These are phyloP conservation scores for Hypoxylon lienhwacheense DNA, from an alignment of 495 filamentous ascomycete genomes.

Conservation along the genomic window DNA sequence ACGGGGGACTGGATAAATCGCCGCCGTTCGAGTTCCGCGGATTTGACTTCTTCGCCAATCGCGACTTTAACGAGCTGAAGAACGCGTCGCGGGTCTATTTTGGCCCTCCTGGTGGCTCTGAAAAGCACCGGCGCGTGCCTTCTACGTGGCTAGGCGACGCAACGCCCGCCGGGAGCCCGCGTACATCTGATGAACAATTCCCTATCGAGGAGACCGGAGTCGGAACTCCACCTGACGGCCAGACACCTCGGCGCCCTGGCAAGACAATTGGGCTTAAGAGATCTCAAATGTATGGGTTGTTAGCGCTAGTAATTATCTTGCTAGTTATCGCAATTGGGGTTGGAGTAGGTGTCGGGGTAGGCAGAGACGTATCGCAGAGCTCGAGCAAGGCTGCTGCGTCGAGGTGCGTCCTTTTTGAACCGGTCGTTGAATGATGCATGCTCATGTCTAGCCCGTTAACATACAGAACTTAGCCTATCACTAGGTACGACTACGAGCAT, in stretches of 20 bases:
- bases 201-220: background rate
- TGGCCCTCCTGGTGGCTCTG: constrained; percentile 10
- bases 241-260: background rate
- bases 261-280: constrained; percentile 34
- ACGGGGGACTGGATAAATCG: constrained; percentile 8
- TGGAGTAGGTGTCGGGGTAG: constrained; percentile 43
- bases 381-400: constrained; percentile 4
- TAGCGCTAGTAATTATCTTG: constrained; percentile 36
- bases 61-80: constrained; percentile 35
- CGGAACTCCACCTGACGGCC: background rate
- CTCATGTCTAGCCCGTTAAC: too few relatives aligned
- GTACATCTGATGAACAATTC: constrained; percentile 14
- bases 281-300: constrained; percentile 36
- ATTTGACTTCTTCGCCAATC: constrained; percentile 38
- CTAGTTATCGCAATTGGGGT: constrained; percentile 44
- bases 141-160: constrained; percentile 38
- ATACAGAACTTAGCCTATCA: constrained; percentile 6
- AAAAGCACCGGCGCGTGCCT: constrained; percentile 29
- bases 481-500: constrained; percentile 6
- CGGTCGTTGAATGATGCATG: too few relatives aligned
- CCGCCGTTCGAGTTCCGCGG: constrained; percentile 35
- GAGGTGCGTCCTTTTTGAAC: too few relatives aligned
- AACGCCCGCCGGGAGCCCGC: constrained; percentile 33
- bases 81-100: constrained; percentile 37
- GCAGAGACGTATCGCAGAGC: constrained; percentile 8